Evolutionary conservation across 257 asterid species (phyloP).

Genomic region (Solanum gandarillasii): DNA sequence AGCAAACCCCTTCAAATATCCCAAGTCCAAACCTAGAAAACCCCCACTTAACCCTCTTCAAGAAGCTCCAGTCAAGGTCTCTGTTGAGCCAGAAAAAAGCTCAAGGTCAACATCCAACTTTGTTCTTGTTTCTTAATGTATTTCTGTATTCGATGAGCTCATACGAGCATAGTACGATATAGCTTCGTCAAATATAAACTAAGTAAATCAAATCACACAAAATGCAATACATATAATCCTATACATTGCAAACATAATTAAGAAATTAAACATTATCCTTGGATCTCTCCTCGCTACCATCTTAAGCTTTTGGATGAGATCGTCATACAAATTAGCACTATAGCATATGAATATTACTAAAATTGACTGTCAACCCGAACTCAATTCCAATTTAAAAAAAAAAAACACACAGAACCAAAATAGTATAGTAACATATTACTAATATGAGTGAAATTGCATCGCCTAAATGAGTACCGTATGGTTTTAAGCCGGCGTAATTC

Average conservation of each 20-base stretch:
- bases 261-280: neutral
- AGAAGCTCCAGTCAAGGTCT: neutral
- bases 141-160: neutral
- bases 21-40: neutral
- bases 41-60: neutral
- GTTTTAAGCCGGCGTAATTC: neutral
- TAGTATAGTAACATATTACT: neutral
- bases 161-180: neutral
- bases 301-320: neutral
- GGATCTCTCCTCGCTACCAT: neutral
- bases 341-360: neutral
- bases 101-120: neutral
- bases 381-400: neutral
- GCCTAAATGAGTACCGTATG: neutral
- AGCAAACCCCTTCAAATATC: neutral
- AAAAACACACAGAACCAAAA: neutral
- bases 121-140: neutral
- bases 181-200: neutral
- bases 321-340: neutral
- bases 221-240: neutral
- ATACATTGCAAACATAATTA: neutral
- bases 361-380: neutral
- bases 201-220: neutral
- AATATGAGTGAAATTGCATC: neutral
- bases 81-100: neutral